Evolutionary conservation across 1,139 yeast species (phyloP).

Genomic region (Diutina neorugosa): DNA sequence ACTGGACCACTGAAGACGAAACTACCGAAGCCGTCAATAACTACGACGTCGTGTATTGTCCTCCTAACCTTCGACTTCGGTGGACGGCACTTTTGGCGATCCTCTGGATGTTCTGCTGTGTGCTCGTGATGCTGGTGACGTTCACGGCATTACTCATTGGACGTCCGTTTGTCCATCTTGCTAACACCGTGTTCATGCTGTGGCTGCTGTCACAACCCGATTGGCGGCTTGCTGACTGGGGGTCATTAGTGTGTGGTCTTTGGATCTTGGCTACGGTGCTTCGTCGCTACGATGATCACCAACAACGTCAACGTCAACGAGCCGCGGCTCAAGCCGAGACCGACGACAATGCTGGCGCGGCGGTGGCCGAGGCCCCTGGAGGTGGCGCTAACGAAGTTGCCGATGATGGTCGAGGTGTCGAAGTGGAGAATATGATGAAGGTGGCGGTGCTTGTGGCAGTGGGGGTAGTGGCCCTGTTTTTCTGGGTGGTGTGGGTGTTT

Average conservation of each 20-base stretch:
- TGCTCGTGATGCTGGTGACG: conserved; percentile 27
- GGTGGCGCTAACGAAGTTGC: not conserved
- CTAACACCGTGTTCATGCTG: conserved; percentile 4
- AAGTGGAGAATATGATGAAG: not conserved
- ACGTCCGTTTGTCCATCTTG: conserved; percentile 19
- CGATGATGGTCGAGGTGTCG: not conserved
- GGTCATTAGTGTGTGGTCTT: conserved; percentile 16
- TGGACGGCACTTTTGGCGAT: conserved; percentile 41
- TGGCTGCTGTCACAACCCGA: conserved; percentile 1
- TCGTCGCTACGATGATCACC: conserved; percentile 9
- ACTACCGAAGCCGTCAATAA: conserved; percentile 12
- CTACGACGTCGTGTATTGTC: conserved; percentile 74
- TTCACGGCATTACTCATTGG: conserved; percentile 28
- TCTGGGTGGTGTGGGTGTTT: conserved; percentile 15
- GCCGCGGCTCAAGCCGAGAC: not conserved
- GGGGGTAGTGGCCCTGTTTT: not conserved
- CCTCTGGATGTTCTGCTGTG: conserved; percentile 62
- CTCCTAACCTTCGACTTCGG: conserved; percentile 60
- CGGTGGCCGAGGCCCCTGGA: not conserved
- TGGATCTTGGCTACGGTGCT: conserved; percentile 11
- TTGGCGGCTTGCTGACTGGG: conserved; percentile 11
- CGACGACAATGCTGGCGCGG: not conserved
- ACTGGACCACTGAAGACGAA: conserved; percentile 33
- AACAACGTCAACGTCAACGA: not conserved
- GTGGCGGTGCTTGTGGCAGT: not conserved